Evolutionary conservation across 805 yeast species (phyloP), one percentile per base, ranked within the genome.

Genomic region (Sugiyamaella mastotermitis): DNA sequence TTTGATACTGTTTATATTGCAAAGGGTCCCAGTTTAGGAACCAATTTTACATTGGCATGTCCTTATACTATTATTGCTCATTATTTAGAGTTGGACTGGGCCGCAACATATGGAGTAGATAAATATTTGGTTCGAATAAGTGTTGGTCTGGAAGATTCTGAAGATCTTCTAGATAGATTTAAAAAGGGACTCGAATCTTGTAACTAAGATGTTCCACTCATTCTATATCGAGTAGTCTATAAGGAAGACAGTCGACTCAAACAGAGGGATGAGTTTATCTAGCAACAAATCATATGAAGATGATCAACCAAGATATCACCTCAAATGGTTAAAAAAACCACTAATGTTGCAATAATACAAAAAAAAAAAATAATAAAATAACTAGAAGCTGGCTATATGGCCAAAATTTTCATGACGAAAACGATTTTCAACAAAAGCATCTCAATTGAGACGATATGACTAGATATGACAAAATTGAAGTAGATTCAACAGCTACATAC

Each of bases 1-100:
- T 88, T 82, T 64, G 78, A 88, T 59, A 68, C 74, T 5, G 71
- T 78, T 25, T 65, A 70, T 34, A 61, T 83, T 45, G 82, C 85
- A 43, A 88, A 88, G 62, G 95, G 96, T 2, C 96, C 96, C 3
- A 80, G 92, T 11, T 69, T 87, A 48, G 96, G 96, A 9, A 85
- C 95, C 0, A 87, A 83, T 61, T 84, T 85, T 64, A 81, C 94
- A 0, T 66, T 87, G 50, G 87, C 87, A 4, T 87, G 94, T 56
- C 96, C 97, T 6, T 88, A 88, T 60, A 72, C 95, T 5, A 74
- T 88, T 33, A 66, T 88, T 42, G 95, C 95, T 2, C 95, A 87
- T 58, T 85, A 77, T 58, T 71, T 68, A 38, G 95, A 87, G 58
- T 62, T 86, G 40, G 90, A 84, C 43, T 86, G 78, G 52, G 80